Percentiles rank a stretch among this genome's conserved stretches.
Conservation (phyloP, 148 eudicot species). For the Amaranthus palmeri region DNA sequence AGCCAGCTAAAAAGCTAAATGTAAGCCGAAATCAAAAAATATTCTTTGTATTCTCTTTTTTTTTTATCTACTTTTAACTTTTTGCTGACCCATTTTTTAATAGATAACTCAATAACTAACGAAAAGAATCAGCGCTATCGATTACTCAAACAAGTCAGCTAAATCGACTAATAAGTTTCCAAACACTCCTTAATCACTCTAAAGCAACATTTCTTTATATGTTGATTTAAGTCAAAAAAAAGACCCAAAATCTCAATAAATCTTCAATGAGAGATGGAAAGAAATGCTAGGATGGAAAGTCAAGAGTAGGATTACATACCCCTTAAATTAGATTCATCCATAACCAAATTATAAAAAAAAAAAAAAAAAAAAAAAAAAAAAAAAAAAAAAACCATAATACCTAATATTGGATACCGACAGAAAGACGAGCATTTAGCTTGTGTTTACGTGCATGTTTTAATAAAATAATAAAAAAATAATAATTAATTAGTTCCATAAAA, state of each 20-base stretch:
- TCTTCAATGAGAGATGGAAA: not conserved
- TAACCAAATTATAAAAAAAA: too few species aligned
- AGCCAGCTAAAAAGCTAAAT: not conserved
- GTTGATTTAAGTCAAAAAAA: constrained; percentile 23
- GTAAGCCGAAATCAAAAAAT: not conserved
- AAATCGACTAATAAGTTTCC: too few species aligned
- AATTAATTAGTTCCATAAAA: not conserved
- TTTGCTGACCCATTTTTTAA: too few species aligned
- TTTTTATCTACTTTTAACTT: too few species aligned
- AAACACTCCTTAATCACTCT: too few species aligned
- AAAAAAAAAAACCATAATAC: not conserved
- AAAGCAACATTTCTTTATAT: constrained; percentile 2
- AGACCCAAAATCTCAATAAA: constrained; percentile 21
- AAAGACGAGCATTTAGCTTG: constrained; percentile 29
- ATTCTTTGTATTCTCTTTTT: not conserved
- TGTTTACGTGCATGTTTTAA: constrained; percentile 29
- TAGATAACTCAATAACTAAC: too few species aligned
- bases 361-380: not conserved
- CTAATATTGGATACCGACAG: constrained; percentile 17
- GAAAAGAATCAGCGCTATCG: too few species aligned
- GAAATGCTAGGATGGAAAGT: not conserved
- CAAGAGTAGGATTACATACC: too few species aligned
- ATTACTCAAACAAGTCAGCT: too few species aligned
- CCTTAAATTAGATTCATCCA: not conserved
- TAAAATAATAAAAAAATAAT: constrained; percentile 8